Base-by-base conservation (phyloP, 2,329 filamentous ascomycete genomes). In the Myriosclerotinia scirpicola region DNA sequence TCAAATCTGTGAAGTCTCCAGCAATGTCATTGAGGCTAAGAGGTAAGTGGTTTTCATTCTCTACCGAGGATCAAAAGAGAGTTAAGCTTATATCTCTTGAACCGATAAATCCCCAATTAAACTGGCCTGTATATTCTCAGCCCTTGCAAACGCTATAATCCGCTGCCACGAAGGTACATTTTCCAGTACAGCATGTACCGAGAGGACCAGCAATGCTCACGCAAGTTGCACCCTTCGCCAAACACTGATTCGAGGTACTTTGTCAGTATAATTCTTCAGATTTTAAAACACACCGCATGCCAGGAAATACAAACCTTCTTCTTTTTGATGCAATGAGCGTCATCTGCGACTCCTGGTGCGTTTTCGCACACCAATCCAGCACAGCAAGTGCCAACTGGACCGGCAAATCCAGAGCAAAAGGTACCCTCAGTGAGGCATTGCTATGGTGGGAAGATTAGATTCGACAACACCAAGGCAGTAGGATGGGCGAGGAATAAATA, bases 311-410 rank as follows among this genome's bases (percentile, higher is more conserved):
- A 50, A 14, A 59, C 63, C 63, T 59, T 52, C n/a, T 44, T 56
- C 26, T 64, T 46, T 34, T 20, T 53, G 48, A 64, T 26, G 54
- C 63, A 65, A n/a, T 46, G 54, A 15, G 63, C 63, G 59, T 65
- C n/a, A 2, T 65, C 63, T 58, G 63, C 53, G 5, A 59, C 44
- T 2, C 30, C 44, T 50, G 58, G 44, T n/a, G 15, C 34, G 3
- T 65, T 59, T 22, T 48, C 44, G 36, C 54, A 65, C 2, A 20
- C 17, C 9, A 59, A 34, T 5, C 63, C 63, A 15, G 59, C 15
- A 40, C 63, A 65, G 14, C 54, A 65, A 15, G 34, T 59, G 12
- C 63, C 63, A 50, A 65, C 54, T 15, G 63, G 42, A 11, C 63
- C 63, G 2, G 53, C 63, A 12, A 65, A 30, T 26, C 63, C 63